These are phyloP conservation scores for Coniosporium tulheliwenetii DNA, from an alignment of 2,329 filamentous ascomycete species.

Conservation along the genomic window DNA sequence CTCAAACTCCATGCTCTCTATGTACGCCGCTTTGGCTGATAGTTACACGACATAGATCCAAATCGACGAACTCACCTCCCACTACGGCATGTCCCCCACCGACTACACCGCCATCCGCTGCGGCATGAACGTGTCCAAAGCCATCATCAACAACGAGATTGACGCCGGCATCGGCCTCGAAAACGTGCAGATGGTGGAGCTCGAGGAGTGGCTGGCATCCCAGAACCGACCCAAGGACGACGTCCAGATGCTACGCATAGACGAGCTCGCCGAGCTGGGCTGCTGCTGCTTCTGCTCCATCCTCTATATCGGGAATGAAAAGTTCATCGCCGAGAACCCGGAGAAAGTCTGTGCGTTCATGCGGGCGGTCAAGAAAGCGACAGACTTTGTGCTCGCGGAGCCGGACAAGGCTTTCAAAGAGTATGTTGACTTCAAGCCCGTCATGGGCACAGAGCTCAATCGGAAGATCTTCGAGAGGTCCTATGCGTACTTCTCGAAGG, in stretches of 20 bases:
- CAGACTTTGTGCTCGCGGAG: slow-evolving; percentile 51
- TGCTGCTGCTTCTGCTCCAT: slow-evolving; percentile 78
- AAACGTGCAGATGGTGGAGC: slow-evolving; percentile 71
- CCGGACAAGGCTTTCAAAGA: slow-evolving; percentile 50
- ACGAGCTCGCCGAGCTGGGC: slow-evolving; percentile 62
- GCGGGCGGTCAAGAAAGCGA: slow-evolving; percentile 58
- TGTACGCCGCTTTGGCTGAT: slow-evolving; percentile 12
- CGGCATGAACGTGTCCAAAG: slow-evolving; percentile 68
- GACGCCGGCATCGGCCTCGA: slow-evolving; percentile 65
- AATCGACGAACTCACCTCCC: slow-evolving; percentile 64
- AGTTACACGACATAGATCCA: too few relatives aligned
- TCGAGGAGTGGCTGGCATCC: slow-evolving; percentile 55
- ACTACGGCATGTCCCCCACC: slow-evolving; percentile 57
- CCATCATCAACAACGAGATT: slow-evolving; percentile 56
- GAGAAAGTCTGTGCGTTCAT: slow-evolving; percentile 53
- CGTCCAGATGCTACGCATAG: slow-evolving; percentile 68
- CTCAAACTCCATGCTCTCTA: slow-evolving; percentile 17
- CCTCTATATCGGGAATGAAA: slow-evolving; percentile 65
- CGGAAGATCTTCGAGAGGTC: slow-evolving; percentile 68
- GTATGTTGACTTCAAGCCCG: slow-evolving; percentile 57
- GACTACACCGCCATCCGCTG: slow-evolving; percentile 67
- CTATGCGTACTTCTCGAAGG: slow-evolving; percentile 60
- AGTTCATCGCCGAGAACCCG: slow-evolving; percentile 49
- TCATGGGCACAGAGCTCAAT: slow-evolving; percentile 52
- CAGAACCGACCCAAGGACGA: slow-evolving; percentile 49